Base-by-base conservation (phyloP, 1,139 yeast genomes). In the Kurtzmaniella quercitrusa region DNA sequence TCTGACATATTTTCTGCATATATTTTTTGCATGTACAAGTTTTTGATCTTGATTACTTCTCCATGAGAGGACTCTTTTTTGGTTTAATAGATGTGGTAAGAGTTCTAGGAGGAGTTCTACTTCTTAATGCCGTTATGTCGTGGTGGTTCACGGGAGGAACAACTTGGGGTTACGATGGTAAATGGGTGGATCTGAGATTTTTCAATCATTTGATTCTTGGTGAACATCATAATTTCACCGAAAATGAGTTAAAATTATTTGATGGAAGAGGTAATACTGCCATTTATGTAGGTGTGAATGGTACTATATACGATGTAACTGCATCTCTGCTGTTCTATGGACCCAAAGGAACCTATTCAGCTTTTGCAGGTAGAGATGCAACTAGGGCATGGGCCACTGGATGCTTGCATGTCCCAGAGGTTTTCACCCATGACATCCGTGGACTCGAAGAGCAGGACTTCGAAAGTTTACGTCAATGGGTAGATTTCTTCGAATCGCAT, bases 381-480 rank as follows among this genome's bases (percentile, higher is more conserved):
- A 84, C 93, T 0, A 65, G 95, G 40, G 89, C 89, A 21, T 82
- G 79, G 54, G 84, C 81, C 3, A 87, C 93, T 1, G 94, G 94
- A 4, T 87, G 95, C 55, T 78, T 87, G 51, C 60, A 65, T 38
- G 72, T 75, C 17, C 72, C 68, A 15, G 80, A 75, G 42, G 81
- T 80, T 51, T 68, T 75, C 53, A 86, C 91, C 0, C 76, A 80
- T 57, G 95, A 87, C 58, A 60, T 86, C 38, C 63, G 95, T 25
- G 94, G 86, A 0, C 59, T 85, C 29, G 73, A 71, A 46, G 47
- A 51, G 10, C 53, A 46, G 0, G 76, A 70, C 44, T 36, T 36
- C 9, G 17, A 36, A 12, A 21, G 25, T 19, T 70, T 66, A 0
- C 42, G 41, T 10, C 40, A 44, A 2, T 85, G 94, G 93, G 76